Conservation (phyloP, 495 filamentous ascomycete genomes). For the Trichoderma asperelloides region DNA sequence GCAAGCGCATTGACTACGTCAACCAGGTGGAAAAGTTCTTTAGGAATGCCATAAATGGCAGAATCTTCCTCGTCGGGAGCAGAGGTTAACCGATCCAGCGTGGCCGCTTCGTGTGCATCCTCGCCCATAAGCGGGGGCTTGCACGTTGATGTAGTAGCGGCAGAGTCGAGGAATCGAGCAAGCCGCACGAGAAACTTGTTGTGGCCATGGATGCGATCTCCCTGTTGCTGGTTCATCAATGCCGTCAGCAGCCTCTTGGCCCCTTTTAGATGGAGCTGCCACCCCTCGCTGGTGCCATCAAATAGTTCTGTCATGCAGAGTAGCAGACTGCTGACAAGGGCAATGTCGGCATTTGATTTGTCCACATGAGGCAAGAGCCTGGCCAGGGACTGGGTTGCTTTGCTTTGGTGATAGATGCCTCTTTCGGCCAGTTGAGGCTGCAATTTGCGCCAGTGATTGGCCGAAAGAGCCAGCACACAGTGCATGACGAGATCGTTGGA, state of each 20-base stretch:
- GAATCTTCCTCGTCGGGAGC: constrained; percentile 3
- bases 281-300: constrained; percentile 9
- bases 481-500: constrained; percentile 9
- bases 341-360: constrained; percentile 7
- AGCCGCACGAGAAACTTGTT: constrained; percentile 9
- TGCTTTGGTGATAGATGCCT: constrained; percentile 6
- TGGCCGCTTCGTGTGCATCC: constrained; percentile 8
- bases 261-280: constrained; percentile 6
- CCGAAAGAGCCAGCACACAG: constrained; percentile 8
- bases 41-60: constrained; percentile 10
- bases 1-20: constrained; percentile 8
- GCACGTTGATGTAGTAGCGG: constrained; percentile 4
- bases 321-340: constrained; percentile 9
- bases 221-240: constrained; percentile 2
- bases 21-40: constrained; percentile 10
- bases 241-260: constrained; percentile 9
- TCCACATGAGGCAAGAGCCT: constrained; percentile 8
- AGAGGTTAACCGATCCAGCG: neutral
- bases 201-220: constrained; percentile 2
- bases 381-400: constrained; percentile 9
- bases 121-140: constrained; percentile 7
- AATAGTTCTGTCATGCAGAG: constrained; percentile 11
- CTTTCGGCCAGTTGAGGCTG: constrained; percentile 6
- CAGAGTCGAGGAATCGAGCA: constrained; percentile 8
- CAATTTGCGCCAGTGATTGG: constrained; percentile 11